Evolutionary conservation across 2,329 filamentous ascomycete genomes (phyloP), one percentile per base, ranked within the genome.

Genomic region (Pseudogymnoascus sp.): DNA sequence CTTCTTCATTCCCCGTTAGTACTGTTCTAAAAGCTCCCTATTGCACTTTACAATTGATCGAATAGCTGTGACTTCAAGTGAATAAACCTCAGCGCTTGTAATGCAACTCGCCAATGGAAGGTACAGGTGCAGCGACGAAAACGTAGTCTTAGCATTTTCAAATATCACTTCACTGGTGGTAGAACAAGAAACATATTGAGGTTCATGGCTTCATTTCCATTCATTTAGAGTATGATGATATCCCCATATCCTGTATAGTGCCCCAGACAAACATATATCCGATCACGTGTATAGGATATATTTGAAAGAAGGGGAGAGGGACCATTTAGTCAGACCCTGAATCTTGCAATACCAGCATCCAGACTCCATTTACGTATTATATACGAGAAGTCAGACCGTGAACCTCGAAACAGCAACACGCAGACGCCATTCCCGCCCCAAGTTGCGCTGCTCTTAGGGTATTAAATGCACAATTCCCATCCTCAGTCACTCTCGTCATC

Each of bases 401-500:
- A 53, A 53, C 15, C 23, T 29, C 15, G 50, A 5, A 13, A 56
- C 7, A 56, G 50, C 29, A 33, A n/a, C 17, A 56, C 19, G 17
- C 10, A 21, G 29, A 56, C 29, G 50, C 50, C 50, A 21, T 56
- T 33, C 10, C 17, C 17, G 29, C 23, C 11, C 10, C 23, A 19
- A 33, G 7, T 17, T 21, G 17, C 50, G 10, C 17, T 56, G 29
- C 11, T 33, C 17, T 21, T 60, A 19, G 21, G 59, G 59, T 60
- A 60, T 60, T 35, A 60, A 40, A 60, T 29, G 59, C 19, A 33
- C 29, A 33, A 21, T 19, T 56, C 50, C 29, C 29, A 60, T 23
- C 59, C 29, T 59, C 11, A 63, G 29, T 63, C 63, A 23, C 60
- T 63, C 2, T 62, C 59, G 2, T 44, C 35, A 9, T 19, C 59